Conservation (phyloP, 139 green algal species). For the Closterium sp. region DNA sequence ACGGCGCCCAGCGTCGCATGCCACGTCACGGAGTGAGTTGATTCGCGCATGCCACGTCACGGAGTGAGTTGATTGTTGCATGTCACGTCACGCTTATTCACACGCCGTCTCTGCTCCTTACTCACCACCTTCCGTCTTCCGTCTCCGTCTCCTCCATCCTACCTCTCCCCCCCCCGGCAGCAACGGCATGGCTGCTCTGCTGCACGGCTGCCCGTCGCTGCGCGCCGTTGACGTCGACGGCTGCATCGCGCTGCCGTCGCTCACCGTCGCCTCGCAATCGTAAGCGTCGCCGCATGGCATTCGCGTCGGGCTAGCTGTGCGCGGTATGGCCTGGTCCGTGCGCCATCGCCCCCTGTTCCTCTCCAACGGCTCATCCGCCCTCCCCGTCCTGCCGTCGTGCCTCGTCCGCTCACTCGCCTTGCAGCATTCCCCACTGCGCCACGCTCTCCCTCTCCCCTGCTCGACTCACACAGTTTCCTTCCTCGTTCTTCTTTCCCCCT, state of each 20-base stretch:
- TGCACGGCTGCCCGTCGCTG: background rate
- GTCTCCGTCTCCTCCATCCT: background rate
- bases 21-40: conserved; percentile 4
- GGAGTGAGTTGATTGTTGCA: background rate
- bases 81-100: background rate
- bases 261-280: conserved; percentile 1
- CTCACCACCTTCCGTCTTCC: background rate
- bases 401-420: too few relatives aligned
- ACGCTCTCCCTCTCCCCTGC: too few relatives aligned
- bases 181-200: conserved; percentile 1
- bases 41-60: background rate
- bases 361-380: too few relatives aligned
- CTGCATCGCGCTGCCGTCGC: background rate
- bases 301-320: too few relatives aligned
- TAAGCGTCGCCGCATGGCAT: background rate
- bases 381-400: too few relatives aligned
- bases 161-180: background rate
- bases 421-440: too few relatives aligned
- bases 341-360: too few relatives aligned
- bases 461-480: background rate
- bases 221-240: background rate
- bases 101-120: background rate
- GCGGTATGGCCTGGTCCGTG: too few relatives aligned
- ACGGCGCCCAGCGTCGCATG: background rate
- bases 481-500: background rate